These are phyloP conservation scores for Ceratocystis cubensis DNA, from an alignment of 2,329 filamentous ascomycete species.

Conservation along the genomic window DNA sequence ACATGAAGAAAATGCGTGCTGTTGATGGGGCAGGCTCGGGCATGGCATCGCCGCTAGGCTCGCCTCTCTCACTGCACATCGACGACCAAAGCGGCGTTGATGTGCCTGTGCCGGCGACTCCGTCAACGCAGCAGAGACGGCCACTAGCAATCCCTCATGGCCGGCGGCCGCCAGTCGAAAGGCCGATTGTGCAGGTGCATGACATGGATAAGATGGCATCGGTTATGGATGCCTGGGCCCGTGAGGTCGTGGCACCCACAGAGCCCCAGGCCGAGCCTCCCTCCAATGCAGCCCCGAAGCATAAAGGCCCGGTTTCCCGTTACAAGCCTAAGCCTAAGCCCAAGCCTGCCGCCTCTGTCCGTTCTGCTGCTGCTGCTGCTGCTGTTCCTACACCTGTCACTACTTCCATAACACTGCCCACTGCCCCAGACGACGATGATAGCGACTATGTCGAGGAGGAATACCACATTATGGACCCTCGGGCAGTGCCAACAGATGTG, in stretches of 20 bases:
- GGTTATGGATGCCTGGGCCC: constrained; percentile 47
- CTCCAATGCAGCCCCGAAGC: constrained; percentile 36
- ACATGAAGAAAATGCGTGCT: constrained; percentile 29
- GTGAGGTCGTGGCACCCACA: constrained; percentile 33
- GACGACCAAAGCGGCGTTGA: constrained; percentile 14
- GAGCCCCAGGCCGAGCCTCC: constrained; percentile 22
- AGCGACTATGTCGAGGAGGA: constrained; percentile 53
- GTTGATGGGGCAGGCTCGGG: neutral
- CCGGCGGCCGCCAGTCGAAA: constrained; percentile 29
- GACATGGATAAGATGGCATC: constrained; percentile 40
- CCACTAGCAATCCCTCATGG: constrained; percentile 21
- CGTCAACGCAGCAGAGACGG: constrained; percentile 18
- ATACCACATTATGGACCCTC: constrained; percentile 48
- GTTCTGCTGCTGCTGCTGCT: constrained; percentile 11
- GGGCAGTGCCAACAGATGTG: constrained; percentile 36
- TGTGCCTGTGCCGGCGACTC: constrained; percentile 18
- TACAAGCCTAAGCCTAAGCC: constrained; percentile 29
- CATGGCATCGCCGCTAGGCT: neutral
- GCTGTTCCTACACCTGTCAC: constrained; percentile 14
- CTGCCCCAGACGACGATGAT: constrained; percentile 34
- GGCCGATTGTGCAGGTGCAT: constrained; percentile 28
- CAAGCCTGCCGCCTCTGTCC: constrained; percentile 4
- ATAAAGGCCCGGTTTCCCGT: constrained; percentile 42
- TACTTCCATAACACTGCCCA: constrained; percentile 22
- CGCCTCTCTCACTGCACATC: neutral